phyloP scores from a whole-genome alignment of 2,329 filamentous ascomycete genomes.

The Xylariaceae sp. region DNA sequence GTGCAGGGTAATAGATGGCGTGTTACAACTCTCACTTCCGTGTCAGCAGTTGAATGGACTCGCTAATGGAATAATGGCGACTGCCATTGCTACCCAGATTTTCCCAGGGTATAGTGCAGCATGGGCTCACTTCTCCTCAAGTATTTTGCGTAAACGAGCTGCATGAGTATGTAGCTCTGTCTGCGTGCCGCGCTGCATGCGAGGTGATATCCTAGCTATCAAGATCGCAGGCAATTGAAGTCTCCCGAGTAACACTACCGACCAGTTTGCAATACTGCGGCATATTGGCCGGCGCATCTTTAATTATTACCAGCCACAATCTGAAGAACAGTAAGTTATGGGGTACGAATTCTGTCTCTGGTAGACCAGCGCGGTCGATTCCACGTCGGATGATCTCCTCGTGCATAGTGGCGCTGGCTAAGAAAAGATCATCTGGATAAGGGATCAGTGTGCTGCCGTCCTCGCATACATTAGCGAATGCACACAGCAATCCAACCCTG shows the following conservation, averaged over 20 bases:
- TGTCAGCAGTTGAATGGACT: conserved; percentile 1
- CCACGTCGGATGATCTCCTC: conserved; percentile 8
- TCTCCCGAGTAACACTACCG: not conserved
- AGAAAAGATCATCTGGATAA: not conserved
- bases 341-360: not conserved
- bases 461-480: no score
- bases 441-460: no score
- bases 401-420: conserved; percentile 23
- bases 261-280: conserved; percentile 3
- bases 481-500: no score
- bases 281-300: not conserved
- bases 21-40: not conserved
- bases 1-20: not conserved
- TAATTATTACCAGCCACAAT: conserved; percentile 3
- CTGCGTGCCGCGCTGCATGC: conserved; percentile 11
- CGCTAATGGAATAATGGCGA: not conserved
- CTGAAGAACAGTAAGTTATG: not conserved
- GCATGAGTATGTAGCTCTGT: not conserved
- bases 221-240: not conserved
- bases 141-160: not conserved
- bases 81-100: not conserved
- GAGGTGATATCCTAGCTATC: conserved; percentile 6
- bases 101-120: not conserved
- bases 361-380: conserved; percentile 3
- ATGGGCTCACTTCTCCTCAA: not conserved